Base-by-base conservation (phyloP, 129 eudicot species). In the Lonicera japonica region DNA sequence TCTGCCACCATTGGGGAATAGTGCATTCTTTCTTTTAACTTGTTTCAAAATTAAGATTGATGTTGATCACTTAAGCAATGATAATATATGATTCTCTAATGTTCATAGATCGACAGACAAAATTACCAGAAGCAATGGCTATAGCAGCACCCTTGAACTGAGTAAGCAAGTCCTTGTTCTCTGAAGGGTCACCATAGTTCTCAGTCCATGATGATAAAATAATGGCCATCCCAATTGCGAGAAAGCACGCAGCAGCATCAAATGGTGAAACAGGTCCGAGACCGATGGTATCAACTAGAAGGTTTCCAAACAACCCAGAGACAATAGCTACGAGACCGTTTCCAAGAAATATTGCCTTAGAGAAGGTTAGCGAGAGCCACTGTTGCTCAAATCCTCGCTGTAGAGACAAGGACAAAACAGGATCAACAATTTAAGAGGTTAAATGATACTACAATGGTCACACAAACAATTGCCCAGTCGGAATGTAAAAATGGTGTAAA, bases 81-180 rank as follows among this genome's bases (percentile, higher is more conserved):
- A 29, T 29, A 29, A 29, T 6, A 1, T 29, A 60, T 24, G n/a
- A n/a, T n/a, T n/a, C n/a, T n/a, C n/a, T n/a, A n/a, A n/a, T 29
- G 6, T 29, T 29, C 6, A 60, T 24, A 24, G 16, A 24, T 8
- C 18, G 40, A 60, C 38, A 56, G 22, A 14, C 56, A 60, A 15
- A 77, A 20, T 45, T 45, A 92, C 99, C 96, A 51, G 99, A 94
- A 69, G 99, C 95, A 80, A 94, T 94, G 55, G 99, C 99, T 19
- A 88, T 89, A 48, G 96, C 99, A 70, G 99, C 99, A 63, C 92
- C 92, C 70, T 77, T 94, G 77, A 94, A 94, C 50, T 94, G 99
- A 70, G 95, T 79, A 60, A 94, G 76, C 60, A 94, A 66, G 71
- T 88, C 92, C 56, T 85, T 94, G 89, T 53, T 94, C 63, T 94